Percentiles rank a stretch among this genome's conserved stretches.
Evolutionary conservation across 1,284 basidiomycete genomes (phyloP).

Genomic region (Volvariella volvacea): DNA sequence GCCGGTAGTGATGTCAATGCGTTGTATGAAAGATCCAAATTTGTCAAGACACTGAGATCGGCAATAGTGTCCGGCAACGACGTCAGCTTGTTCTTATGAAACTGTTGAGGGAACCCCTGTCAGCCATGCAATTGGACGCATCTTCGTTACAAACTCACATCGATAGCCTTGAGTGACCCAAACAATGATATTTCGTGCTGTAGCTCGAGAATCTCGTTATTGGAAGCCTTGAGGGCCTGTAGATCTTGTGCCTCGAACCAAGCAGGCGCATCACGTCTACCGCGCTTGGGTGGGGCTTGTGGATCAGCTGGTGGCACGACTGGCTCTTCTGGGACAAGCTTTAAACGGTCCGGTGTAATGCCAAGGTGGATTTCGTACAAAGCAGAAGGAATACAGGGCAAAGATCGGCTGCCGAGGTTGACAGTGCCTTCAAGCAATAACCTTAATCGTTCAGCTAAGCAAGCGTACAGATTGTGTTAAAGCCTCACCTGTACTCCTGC

Average conservation of each 20-base stretch:
- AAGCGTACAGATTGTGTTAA: conserved; percentile 22
- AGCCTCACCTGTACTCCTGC: conserved; percentile 61
- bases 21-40: conserved; percentile 68
- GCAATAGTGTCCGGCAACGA: conserved; percentile 56
- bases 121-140: conserved; percentile 7
- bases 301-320: conserved; percentile 38
- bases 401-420: conserved; percentile 63
- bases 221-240: conserved; percentile 65
- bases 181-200: conserved; percentile 78
- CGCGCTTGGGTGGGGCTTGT: conserved; percentile 20
- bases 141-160: conserved; percentile 39
- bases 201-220: conserved; percentile 69
- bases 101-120: conserved; percentile 27
- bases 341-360: conserved; percentile 57
- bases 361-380: conserved; percentile 77
- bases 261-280: conserved; percentile 39
- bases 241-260: conserved; percentile 80
- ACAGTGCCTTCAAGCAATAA: conserved; percentile 46
- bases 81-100: conserved; percentile 65
- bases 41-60: conserved; percentile 56
- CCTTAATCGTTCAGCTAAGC: conserved; percentile 39
- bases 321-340: conserved; percentile 57
- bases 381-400: conserved; percentile 66
- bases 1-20: conserved; percentile 50
- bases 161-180: conserved; percentile 69